Evolutionary conservation across 192 early-diverging fungal genomes (phyloP), one percentile per base, ranked within the genome.

Genomic region (Coemansia umbellata): DNA sequence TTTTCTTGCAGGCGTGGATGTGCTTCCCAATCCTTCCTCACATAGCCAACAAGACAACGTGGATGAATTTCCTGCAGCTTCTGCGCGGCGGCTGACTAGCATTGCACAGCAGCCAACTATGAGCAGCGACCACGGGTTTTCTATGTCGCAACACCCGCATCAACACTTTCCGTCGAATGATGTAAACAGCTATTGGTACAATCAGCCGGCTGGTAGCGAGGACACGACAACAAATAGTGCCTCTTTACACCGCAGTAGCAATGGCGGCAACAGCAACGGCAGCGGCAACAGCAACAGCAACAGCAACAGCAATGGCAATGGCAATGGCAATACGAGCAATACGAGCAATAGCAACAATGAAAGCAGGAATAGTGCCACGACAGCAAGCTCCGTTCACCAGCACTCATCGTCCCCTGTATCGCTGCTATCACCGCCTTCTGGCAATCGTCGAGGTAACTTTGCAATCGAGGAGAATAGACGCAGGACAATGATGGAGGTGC

Each of bases 171-270:
- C 67, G 26, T 69, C 67, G 3, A 77, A 69, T 33, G 67, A 76
- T 50, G 66, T 76, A 21, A 66, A 76, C 58, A 76, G 73, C 58
- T 76, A 76, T 58, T 76, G 73, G 73, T 76, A 76, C 47, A 63
- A 76, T 51, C 73, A 76, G 61, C 58, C 66, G 13, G 50, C 37
- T 2, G 24, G 53, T 7, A 42, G 24, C 15, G 28, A n/a, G n/a
- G n/a, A n/a, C n/a, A n/a, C n/a, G n/a, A n/a, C n/a, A n/a, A n/a
- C n/a, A n/a, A n/a, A n/a, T n/a, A n/a, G n/a, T n/a, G n/a, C n/a
- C n/a, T n/a, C n/a, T n/a, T n/a, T n/a, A n/a, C n/a, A n/a, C n/a
- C n/a, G n/a, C n/a, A n/a, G n/a, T n/a, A n/a, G n/a, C n/a, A n/a
- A n/a, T n/a, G n/a, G n/a, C n/a, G n/a, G n/a, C n/a, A n/a, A n/a